Evolutionary conservation across 164 flowering plant species (phyloP).

Genomic region (Amborella trichopoda): DNA sequence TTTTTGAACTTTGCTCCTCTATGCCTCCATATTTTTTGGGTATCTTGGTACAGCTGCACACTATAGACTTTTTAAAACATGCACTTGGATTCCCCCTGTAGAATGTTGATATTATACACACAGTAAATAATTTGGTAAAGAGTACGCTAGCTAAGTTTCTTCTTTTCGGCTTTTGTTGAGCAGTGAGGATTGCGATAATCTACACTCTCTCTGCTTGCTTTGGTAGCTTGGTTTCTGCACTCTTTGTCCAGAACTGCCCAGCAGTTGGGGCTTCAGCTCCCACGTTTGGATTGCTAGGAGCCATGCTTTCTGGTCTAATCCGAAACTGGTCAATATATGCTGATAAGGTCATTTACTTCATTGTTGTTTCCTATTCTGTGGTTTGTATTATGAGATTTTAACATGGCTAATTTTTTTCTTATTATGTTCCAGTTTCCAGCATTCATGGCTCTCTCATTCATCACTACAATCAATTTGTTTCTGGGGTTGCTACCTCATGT

Average conservation of each 20-base stretch:
- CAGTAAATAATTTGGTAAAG: too few relatives aligned
- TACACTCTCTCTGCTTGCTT: conserved; percentile 50
- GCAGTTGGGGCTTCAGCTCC: conserved; percentile 60
- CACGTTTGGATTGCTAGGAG: conserved; percentile 74
- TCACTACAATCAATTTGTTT: conserved; percentile 27
- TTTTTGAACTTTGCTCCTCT: too few relatives aligned
- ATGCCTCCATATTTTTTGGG: too few relatives aligned
- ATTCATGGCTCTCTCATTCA: conserved; percentile 18
- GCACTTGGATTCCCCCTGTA: too few relatives aligned
- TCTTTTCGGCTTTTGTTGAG: too few relatives aligned
- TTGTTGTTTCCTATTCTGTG: not conserved
- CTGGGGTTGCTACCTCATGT: conserved; percentile 65
- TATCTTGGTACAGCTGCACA: too few relatives aligned
- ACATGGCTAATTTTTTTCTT: conserved; percentile 1
- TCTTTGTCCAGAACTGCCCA: conserved; percentile 47
- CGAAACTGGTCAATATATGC: conserved; percentile 50
- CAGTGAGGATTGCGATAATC: conserved; percentile 60
- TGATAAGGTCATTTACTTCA: conserved; percentile 35
- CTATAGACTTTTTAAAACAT: too few relatives aligned
- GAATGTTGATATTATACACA: too few relatives aligned
- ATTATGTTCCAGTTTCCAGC: conserved; percentile 40
- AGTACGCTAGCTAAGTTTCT: too few relatives aligned
- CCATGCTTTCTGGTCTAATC: conserved; percentile 50
- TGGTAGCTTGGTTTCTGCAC: conserved; percentile 54
- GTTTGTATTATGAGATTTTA: not conserved